phyloP scores from a whole-genome alignment of 164 flowering plant genomes.

The Brasenia schreberi region DNA sequence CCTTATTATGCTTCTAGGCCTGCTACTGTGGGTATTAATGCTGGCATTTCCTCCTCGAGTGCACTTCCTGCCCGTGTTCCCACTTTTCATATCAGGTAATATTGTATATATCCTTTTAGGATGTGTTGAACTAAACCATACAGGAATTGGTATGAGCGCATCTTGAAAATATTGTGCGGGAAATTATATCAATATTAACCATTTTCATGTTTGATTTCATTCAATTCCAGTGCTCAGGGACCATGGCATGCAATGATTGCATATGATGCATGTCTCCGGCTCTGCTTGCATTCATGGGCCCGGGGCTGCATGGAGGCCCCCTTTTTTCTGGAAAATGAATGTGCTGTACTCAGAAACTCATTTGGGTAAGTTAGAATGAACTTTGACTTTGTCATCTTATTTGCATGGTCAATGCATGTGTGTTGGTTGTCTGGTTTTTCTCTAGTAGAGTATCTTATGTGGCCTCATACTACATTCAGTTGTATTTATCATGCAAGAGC shows the following conservation, averaged over 20 bases:
- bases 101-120: background rate
- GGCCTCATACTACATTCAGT: too few species aligned
- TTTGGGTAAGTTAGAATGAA: slow-evolving; percentile 49
- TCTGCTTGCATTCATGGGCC: slow-evolving; percentile 95
- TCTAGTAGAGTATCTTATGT: too few species aligned
- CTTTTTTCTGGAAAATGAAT: slow-evolving; percentile 77
- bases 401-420: background rate
- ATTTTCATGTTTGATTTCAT: background rate
- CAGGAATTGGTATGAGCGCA: background rate
- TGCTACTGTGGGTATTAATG: slow-evolving; percentile 25
- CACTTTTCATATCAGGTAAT: slow-evolving; percentile 82
- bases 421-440: too few species aligned
- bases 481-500: too few species aligned
- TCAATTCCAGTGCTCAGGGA: slow-evolving; percentile 51
- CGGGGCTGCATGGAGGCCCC: slow-evolving; percentile 83
- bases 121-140: background rate
- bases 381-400: background rate
- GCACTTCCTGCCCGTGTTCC: slow-evolving; percentile 59
- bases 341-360: slow-evolving; percentile 55
- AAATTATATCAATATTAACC: background rate
- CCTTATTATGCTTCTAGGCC: slow-evolving; percentile 18
- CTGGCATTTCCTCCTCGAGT: slow-evolving; percentile 26
- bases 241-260: slow-evolving; percentile 85
- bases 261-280: slow-evolving; percentile 94
- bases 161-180: background rate